Evolutionary conservation across 257 asterid genomes (phyloP), one percentile per base, ranked within the genome.

Genomic region (Solanum dulcamara): DNA sequence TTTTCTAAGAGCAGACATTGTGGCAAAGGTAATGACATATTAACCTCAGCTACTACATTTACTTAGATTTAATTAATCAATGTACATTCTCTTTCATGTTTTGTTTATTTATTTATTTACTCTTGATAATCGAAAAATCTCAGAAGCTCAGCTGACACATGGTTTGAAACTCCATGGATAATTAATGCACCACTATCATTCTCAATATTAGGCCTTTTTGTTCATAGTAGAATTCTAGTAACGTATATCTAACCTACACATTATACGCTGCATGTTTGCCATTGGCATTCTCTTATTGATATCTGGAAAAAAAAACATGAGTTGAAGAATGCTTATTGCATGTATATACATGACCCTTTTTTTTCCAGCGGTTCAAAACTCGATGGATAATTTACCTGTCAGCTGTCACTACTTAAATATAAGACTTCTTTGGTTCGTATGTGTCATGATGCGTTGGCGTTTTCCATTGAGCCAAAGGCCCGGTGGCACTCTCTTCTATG

Each of bases 21-120:
- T 32, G 46, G 20, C 81, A 85, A 62, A 89, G 93, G 91, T 85
- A 88, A 18, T 70, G 85, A 10, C 18, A 18, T 18, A 22, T 17
- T 17, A 68, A 33, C 28, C 28, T 68, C 79, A 70, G 1, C 10
- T 70, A 37, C 8, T 4, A 37, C 80, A 40, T 42, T 74, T 42
- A 2, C 55, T 42, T 74, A 0, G 14, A 42, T 74, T 59, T 44
- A 44, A 44, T 8, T 44, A 14, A 26, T 26, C 40, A 46, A 75
- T 75, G 82, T 44, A 75, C 17, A 42, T 74, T 68, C 4, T 74
- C 2, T 74, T 74, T n/a, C 57, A 74, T 74, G 10, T 40, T n/a
- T 22, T 67, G 0, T 66, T 2, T 30, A 1, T 30, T 35, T 18
- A 9, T 35, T 0, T 68, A 9, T 68, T 0, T 2, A 68, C 40